These are phyloP conservation scores for Colletotrichum sp. DNA, from an alignment of 2,329 filamentous ascomycete species.

Conservation along the genomic window DNA sequence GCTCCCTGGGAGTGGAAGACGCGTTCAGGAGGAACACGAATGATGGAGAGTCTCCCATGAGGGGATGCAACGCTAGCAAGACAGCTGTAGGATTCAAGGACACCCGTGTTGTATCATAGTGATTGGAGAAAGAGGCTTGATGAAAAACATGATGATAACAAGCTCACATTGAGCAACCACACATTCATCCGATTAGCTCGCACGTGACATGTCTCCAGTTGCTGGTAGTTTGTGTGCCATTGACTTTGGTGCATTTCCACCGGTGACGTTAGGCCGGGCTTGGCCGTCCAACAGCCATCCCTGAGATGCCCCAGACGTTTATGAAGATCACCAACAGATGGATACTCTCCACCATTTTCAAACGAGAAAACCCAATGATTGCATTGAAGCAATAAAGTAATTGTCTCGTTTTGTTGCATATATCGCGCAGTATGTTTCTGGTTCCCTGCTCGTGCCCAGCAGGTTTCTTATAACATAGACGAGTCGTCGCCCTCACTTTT, in stretches of 20 bases:
- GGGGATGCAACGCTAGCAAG: conserved; percentile 3
- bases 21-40: conserved; percentile 1
- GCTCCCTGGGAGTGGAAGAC: not conserved
- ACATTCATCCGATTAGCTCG: no score
- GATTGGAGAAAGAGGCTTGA: conserved; percentile 21
- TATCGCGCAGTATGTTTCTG: not conserved
- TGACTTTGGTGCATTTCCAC: not conserved
- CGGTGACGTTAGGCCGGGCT: not conserved
- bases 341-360: not conserved
- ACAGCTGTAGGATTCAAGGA: conserved; percentile 21
- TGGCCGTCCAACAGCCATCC: not conserved
- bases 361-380: not conserved
- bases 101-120: conserved; percentile 22
- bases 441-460: not conserved
- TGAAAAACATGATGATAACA: conserved; percentile 16
- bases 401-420: not conserved
- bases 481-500: not conserved
- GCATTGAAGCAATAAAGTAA: not conserved
- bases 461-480: not conserved
- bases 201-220: not conserved
- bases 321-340: conserved; percentile 4
- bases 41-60: not conserved
- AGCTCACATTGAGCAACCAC: conserved; percentile 15
- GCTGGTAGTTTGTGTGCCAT: not conserved
- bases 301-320: not conserved